Base-by-base conservation (phyloP, 1,284 basidiomycete species). In the Anthracocystis setariae region DNA sequence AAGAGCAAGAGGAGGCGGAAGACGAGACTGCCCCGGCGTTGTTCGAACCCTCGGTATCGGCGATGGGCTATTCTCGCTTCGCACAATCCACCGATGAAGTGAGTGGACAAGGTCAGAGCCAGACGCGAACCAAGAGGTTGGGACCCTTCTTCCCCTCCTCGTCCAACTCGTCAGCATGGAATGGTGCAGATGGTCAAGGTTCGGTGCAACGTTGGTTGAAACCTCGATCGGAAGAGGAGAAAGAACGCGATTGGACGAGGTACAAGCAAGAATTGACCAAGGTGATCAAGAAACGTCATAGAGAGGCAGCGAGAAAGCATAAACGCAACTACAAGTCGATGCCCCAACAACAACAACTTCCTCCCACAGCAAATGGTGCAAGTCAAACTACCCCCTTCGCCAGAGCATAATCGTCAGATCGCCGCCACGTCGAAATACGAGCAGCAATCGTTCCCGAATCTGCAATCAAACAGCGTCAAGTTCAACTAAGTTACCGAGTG, bases 261-360 rank as follows among this genome's bases (percentile, higher is more conserved):
- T 58, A 69, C 29, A 71, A 72, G 21, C 24, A 55, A n/a, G 46
- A 54, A 8, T 51, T 80, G 24, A 80, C 78, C 7, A 57, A 67
- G 43, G 64, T 64, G 37, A 63, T 73, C 59, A 79, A 78, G 57
- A 68, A 77, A 17, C 56, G 78, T 24, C 77, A 80, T 32, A 60
- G 78, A 5, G 78, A 80, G 50, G 77, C 77, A 10, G 54, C 77
- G 25, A 75, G 78, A 45, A 76, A 79, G 52, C 50, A 53, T 20
- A 61, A 62, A 38, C 68, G 68, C 17, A 56, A 55, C 23, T 60
- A 60, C 35, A 66, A 46, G 10, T 56, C 43, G 15, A 21, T 50
- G 35, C 47, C 62, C 1, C 46, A 50, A n/a, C 38, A 5, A 29
- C 29, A 29, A 33, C 12, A 37, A 45, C 24, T n/a, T n/a, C 27